These are phyloP conservation scores for Elsinoe ampelina DNA, from an alignment of 2,329 filamentous ascomycete species.

Conservation along the genomic window DNA sequence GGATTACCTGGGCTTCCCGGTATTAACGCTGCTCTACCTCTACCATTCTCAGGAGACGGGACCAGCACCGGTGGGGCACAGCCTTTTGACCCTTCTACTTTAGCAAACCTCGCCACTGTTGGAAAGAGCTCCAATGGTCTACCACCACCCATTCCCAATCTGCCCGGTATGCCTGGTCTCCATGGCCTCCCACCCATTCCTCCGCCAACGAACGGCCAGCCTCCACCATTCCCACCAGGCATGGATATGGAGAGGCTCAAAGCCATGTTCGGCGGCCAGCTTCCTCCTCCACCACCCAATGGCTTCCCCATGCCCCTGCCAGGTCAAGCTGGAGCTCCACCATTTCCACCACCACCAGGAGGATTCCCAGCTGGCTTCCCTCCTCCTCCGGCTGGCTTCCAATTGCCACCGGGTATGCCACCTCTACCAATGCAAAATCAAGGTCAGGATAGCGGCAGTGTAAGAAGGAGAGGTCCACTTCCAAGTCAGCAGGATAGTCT, in stretches of 20 bases:
- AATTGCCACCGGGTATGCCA: slow-evolving; percentile 27
- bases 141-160: slow-evolving; percentile 22
- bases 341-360: slow-evolving; percentile 24
- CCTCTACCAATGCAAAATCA: slow-evolving; percentile 23
- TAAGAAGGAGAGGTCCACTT: slow-evolving; percentile 58
- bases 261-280: slow-evolving; percentile 23
- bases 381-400: slow-evolving; percentile 14
- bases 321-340: slow-evolving; percentile 20
- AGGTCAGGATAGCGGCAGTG: slow-evolving; percentile 20
- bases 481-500: slow-evolving; percentile 79
- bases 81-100: slow-evolving; percentile 29
- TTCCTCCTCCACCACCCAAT: slow-evolving; percentile 23
- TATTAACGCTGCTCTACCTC: slow-evolving; percentile 22
- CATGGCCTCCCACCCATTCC: slow-evolving; percentile 19
- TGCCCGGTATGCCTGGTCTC: slow-evolving; percentile 19
- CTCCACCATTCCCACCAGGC: slow-evolving; percentile 20
- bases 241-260: slow-evolving; percentile 27
- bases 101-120: slow-evolving; percentile 19
- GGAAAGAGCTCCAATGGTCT: slow-evolving; percentile 35
- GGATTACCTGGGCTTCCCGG: slow-evolving; percentile 53
- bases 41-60: slow-evolving; percentile 32
- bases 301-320: slow-evolving; percentile 14
- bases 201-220: slow-evolving; percentile 16
- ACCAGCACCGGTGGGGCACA: slow-evolving; percentile 36
- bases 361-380: slow-evolving; percentile 23